These are phyloP conservation scores for Rostrohypoxylon terebratum DNA, from an alignment of 495 filamentous ascomycete genomes.

Conservation along the genomic window DNA sequence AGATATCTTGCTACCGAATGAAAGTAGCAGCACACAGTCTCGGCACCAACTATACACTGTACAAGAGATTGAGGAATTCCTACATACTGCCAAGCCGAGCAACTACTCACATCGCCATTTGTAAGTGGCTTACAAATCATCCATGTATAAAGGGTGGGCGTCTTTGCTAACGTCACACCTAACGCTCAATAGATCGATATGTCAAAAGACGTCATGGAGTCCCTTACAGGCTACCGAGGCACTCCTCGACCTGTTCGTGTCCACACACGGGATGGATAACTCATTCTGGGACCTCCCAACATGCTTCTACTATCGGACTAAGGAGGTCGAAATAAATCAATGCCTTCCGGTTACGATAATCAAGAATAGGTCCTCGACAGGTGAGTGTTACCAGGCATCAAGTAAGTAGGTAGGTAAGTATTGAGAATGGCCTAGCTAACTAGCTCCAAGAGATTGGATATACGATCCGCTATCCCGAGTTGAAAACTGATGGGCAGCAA, in stretches of 20 bases:
- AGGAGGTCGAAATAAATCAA: slow-evolving; percentile 54
- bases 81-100: slow-evolving; percentile 12
- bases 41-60: slow-evolving; percentile 23
- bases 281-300: slow-evolving; percentile 54
- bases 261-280: slow-evolving; percentile 44
- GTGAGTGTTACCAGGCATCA: slow-evolving; percentile 30
- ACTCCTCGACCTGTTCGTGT: slow-evolving; percentile 51
- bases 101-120: slow-evolving; percentile 48
- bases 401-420: not conserved
- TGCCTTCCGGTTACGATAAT: slow-evolving; percentile 48
- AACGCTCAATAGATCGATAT: slow-evolving; percentile 53
- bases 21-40: slow-evolving; percentile 3
- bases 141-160: not conserved
- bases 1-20: slow-evolving; percentile 36
- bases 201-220: slow-evolving; percentile 58
- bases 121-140: slow-evolving; percentile 37
- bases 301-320: slow-evolving; percentile 56
- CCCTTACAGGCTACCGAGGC: slow-evolving; percentile 53
- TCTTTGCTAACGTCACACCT: slow-evolving; percentile 2
- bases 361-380: slow-evolving; percentile 42
- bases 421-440: not conserved
- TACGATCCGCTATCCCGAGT: slow-evolving; percentile 57
- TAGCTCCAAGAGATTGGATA: slow-evolving; percentile 54
- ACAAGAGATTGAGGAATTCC: slow-evolving; percentile 27
- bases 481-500: slow-evolving; percentile 47